Base-by-base conservation (phyloP, 345 rosid genomes). In the Euphorbia pulcherrima region DNA sequence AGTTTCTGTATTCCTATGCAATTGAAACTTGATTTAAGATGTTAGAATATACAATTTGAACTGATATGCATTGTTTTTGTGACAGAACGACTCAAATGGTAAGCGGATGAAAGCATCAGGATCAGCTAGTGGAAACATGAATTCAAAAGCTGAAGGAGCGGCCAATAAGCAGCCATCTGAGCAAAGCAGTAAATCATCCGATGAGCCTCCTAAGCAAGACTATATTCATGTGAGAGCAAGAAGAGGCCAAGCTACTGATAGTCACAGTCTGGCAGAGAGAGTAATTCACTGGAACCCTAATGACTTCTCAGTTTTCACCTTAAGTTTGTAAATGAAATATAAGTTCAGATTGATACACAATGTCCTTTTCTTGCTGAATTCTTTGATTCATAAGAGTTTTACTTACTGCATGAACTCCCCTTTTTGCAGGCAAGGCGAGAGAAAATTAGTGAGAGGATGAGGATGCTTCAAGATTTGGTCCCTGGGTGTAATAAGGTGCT, bases 401-500 rank as follows among this genome's bases (percentile, higher is more conserved):
- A 40, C 60, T 57, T n/a, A 48, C 41, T 10, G 6, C 23, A 4
- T n/a, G n/a, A 1, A 24, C 18, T 33, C 28, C 58, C 11, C 14
- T 37, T 63, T n/a, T 47, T 58, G 58, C 74, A 92, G 96, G 98
- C 91, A 37, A 85, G 96, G 81, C 86, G 98, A 83, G 96, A 92
- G 72, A 92, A 88, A 74, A 90, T 92, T 53, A 80, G 98, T 39
- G 98, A 92, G 73, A 83, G 98, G 84, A 92, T 92, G 96, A 89
- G 81, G 77, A 83, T 85, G 64, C 92, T 87, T 56, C 96, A 90
- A 82, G 97, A 89, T 73, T 74, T 92, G 82, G 97, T 92, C 8
- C 97, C 96, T n/a, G 96, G 96, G 57, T 89, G 96, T 79, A 86
- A 88, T 69, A 89, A 92, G 89, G 97, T 91, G 35, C 76, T 51